Percentiles rank a stretch among this genome's conserved stretches.
These are phyloP conservation scores for Tubosaeta sp. DNA, from an alignment of 768 basidiomycete genomes.

Conservation along the genomic window DNA sequence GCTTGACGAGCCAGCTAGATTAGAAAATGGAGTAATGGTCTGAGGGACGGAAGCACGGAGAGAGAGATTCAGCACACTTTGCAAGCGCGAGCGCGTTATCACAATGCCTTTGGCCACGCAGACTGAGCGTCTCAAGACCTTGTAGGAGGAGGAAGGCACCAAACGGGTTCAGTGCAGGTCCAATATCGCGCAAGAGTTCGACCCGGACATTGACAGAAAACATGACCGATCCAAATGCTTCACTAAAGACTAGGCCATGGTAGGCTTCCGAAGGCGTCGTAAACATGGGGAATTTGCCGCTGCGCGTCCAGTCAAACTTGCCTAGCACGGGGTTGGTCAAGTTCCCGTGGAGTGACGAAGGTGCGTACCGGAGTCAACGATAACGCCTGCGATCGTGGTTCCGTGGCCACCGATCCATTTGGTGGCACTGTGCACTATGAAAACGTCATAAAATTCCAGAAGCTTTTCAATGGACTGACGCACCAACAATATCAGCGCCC, in stretches of 20 bases:
- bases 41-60: neutral
- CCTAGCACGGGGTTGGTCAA: slow-evolving; percentile 30
- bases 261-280: slow-evolving; percentile 54
- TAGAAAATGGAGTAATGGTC: too few relatives aligned
- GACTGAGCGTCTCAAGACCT: slow-evolving; percentile 59
- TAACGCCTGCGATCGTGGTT: slow-evolving; percentile 62
- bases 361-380: slow-evolving; percentile 51
- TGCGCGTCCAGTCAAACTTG: slow-evolving; percentile 52
- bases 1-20: slow-evolving; percentile 50
- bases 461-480: slow-evolving; percentile 3
- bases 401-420: slow-evolving; percentile 71
- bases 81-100: slow-evolving; percentile 55
- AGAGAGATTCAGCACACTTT: slow-evolving; percentile 20
- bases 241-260: slow-evolving; percentile 47
- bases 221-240: slow-evolving; percentile 48
- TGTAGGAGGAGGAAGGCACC: slow-evolving; percentile 55
- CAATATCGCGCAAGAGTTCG: slow-evolving; percentile 51
- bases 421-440: slow-evolving; percentile 50
- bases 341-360: neutral
- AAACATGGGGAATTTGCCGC: slow-evolving; percentile 54
- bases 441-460: neutral
- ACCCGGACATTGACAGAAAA: slow-evolving; percentile 51
- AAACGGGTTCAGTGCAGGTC: slow-evolving; percentile 51
- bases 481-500: slow-evolving; percentile 53
- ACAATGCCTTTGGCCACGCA: slow-evolving; percentile 57